Evolutionary conservation across 108 stramenopile genomes (phyloP).

Genomic region (Pseudonitzschia multistriata): DNA sequence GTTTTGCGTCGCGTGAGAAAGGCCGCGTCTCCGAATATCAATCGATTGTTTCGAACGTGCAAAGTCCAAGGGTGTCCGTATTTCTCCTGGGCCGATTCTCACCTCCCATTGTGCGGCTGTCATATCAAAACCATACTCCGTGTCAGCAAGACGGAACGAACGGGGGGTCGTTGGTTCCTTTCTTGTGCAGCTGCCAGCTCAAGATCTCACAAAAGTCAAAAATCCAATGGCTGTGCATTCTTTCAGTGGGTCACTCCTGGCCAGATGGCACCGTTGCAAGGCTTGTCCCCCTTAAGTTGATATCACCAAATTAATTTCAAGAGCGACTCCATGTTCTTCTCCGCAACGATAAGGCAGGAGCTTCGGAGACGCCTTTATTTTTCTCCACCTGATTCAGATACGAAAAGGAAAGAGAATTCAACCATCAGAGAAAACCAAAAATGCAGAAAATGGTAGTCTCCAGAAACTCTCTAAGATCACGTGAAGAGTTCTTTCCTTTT

Average conservation of each 20-base stretch:
- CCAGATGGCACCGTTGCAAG: conserved; percentile 19
- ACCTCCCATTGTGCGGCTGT: conserved; percentile 39
- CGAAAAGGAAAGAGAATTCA: no score
- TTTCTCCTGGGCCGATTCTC: conserved; percentile 60
- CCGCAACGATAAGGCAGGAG: not conserved
- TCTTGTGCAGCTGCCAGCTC: conserved; percentile 29
- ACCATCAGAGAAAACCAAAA: no score
- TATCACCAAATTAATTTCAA: not conserved
- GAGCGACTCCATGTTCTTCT: not conserved
- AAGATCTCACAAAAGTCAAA: not conserved
- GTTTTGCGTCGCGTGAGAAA: conserved; percentile 43
- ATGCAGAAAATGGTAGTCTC: no score
- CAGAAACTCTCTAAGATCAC: no score
- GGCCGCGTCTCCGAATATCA: conserved; percentile 26
- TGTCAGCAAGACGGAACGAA: conserved; percentile 51
- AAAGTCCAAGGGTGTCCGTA: conserved; percentile 38
- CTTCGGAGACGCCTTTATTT: not conserved
- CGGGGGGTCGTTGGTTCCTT: conserved; percentile 63
- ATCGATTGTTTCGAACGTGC: conserved; percentile 56
- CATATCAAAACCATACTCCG: conserved; percentile 43
- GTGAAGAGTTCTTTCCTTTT: no score
- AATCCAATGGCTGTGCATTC: conserved; percentile 13
- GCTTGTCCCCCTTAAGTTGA: not conserved
- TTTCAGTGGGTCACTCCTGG: conserved; percentile 26
- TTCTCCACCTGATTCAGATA: no score